Conservation (phyloP, 148 eudicot species). For the Persicaria maculosa region DNA sequence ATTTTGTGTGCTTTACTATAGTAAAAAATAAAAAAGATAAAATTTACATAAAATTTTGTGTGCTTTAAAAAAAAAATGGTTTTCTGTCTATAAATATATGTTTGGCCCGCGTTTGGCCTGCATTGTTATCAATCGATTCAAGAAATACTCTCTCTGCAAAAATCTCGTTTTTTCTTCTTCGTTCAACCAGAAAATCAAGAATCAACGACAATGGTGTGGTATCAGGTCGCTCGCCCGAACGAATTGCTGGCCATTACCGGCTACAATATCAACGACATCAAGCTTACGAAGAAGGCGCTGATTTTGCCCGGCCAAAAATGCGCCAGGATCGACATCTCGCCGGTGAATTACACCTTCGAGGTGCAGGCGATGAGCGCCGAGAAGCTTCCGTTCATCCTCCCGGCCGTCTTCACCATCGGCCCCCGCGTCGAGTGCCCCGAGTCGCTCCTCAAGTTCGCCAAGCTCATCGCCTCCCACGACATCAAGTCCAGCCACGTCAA, state of each 20-base stretch:
- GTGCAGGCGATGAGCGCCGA: slow-evolving; percentile 59
- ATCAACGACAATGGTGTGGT: slow-evolving; percentile 6
- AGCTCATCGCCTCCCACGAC: slow-evolving; percentile 42
- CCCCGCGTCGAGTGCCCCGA: slow-evolving; percentile 27
- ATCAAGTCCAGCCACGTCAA: slow-evolving; percentile 33
- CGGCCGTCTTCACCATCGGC: slow-evolving; percentile 49
- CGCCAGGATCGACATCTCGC: slow-evolving; percentile 32
- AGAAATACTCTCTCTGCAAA: too few relatives aligned
- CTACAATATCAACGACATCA: slow-evolving; percentile 28
- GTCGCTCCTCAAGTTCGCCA: slow-evolving; percentile 32
- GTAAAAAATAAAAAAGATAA: too few relatives aligned
- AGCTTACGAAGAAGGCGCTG: slow-evolving; percentile 44
- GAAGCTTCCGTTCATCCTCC: slow-evolving; percentile 41
- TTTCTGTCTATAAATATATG: too few relatives aligned
- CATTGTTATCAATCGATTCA: too few relatives aligned
- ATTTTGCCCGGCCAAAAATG: slow-evolving; percentile 35
- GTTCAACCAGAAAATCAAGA: not conserved
- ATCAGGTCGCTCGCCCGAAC: slow-evolving; percentile 32
- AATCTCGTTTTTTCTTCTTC: too few relatives aligned
- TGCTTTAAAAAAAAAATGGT: too few relatives aligned
- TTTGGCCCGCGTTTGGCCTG: too few relatives aligned
- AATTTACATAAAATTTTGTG: too few relatives aligned
- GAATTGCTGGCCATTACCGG: slow-evolving; percentile 45
- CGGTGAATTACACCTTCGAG: slow-evolving; percentile 51
- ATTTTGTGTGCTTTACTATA: too few relatives aligned